These are phyloP conservation scores for Xylaria sp. DNA, from an alignment of 2,329 filamentous ascomycete genomes.

Conservation along the genomic window DNA sequence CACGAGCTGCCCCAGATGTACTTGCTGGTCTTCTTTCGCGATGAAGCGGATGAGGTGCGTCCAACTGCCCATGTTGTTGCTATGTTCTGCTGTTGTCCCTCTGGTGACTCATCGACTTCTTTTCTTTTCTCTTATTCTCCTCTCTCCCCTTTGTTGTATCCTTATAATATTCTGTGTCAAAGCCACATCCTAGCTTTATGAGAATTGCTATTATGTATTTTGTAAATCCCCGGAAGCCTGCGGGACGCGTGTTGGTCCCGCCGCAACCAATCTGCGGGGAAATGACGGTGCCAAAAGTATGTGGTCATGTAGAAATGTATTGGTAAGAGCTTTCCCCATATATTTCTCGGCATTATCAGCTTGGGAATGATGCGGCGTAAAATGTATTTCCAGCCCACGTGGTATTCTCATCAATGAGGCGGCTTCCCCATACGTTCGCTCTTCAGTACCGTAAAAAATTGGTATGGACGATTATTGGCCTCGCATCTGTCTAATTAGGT, in stretches of 20 bases:
- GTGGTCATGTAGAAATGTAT: not conserved
- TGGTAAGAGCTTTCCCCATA: constrained; percentile 1
- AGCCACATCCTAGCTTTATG: not conserved
- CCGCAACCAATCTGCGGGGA: constrained; percentile 22
- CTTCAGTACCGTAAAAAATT: too few species aligned
- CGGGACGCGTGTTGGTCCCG: constrained; percentile 20
- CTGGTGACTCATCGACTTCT: not conserved
- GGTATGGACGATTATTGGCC: not conserved
- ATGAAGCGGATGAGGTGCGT: constrained; percentile 29
- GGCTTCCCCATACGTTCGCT: not conserved
- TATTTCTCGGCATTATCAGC: not conserved
- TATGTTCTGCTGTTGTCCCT: not conserved
- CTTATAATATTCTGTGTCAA: too few species aligned
- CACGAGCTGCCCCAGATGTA: constrained; percentile 26
- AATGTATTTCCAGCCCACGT: not conserved
- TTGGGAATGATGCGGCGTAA: not conserved
- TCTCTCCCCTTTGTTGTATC: not conserved
- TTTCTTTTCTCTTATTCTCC: not conserved
- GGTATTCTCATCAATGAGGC: not conserved
- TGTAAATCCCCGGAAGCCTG: not conserved
- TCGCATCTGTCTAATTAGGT: not conserved
- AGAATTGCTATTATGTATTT: constrained; percentile 3
- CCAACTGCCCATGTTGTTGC: constrained; percentile 23
- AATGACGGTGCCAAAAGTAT: not conserved
- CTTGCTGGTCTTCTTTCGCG: constrained; percentile 25